A percentile compares a stretch with the other conserved stretches of the same genome.
Conservation (phyloP, 768 basidiomycete genomes). For the Macrolepiota albuminosa region DNA sequence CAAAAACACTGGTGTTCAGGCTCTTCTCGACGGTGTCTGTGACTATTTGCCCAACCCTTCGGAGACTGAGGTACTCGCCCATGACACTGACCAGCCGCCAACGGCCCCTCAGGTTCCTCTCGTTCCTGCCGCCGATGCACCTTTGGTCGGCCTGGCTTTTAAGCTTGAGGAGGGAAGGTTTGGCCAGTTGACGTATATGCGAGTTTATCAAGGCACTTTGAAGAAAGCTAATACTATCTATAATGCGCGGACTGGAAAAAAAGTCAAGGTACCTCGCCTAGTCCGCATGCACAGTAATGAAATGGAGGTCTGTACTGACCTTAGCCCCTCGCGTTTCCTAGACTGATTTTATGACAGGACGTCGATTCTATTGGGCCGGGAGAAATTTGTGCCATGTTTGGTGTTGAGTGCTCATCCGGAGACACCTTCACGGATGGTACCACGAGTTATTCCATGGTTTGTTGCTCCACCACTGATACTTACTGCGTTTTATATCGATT, state of each 20-base stretch:
- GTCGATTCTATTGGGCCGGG: slow-evolving; percentile 92
- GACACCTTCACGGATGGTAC: slow-evolving; percentile 96
- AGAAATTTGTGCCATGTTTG: slow-evolving; percentile 99
- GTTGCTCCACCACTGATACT: slow-evolving; percentile 17
- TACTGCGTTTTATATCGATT: not conserved
- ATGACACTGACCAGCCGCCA: slow-evolving; percentile 69
- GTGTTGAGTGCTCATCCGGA: slow-evolving; percentile 95
- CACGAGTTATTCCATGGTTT: slow-evolving; percentile 88
- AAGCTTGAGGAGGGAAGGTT: slow-evolving; percentile 97
- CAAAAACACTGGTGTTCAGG: slow-evolving; percentile 95
- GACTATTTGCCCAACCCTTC: slow-evolving; percentile 90
- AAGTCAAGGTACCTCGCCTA: slow-evolving; percentile 91
- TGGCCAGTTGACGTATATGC: slow-evolving; percentile 97
- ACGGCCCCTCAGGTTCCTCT: slow-evolving; percentile 69
- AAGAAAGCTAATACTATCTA: slow-evolving; percentile 82
- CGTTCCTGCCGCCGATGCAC: slow-evolving; percentile 77
- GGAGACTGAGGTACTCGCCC: slow-evolving; percentile 73
- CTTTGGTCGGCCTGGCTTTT: slow-evolving; percentile 93
- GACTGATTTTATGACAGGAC: slow-evolving; percentile 49
- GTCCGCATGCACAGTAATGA: slow-evolving; percentile 99
- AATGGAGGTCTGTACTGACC: slow-evolving; percentile 73
- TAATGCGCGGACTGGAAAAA: slow-evolving; percentile 94
- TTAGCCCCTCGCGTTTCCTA: not conserved
- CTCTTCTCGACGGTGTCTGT: slow-evolving; percentile 91
- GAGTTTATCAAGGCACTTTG: slow-evolving; percentile 93